Evolutionary conservation across 23 red algal species (phyloP).

Genomic region (Gracilaria domingensis): DNA sequence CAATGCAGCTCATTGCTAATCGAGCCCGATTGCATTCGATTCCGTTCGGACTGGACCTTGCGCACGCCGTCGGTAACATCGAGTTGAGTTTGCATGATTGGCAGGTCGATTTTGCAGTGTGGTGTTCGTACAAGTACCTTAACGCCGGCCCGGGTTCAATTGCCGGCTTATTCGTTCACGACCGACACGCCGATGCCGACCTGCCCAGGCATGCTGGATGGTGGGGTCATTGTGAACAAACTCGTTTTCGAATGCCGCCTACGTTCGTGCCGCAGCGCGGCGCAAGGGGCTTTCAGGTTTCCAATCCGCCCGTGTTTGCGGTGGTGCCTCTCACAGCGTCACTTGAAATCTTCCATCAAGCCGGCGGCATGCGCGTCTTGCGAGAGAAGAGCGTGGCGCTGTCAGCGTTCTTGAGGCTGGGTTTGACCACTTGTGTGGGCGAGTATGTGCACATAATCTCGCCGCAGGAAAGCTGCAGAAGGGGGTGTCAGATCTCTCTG

Average conservation of each 20-base stretch:
- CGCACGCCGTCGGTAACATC: constrained; percentile 98
- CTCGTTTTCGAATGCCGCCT: constrained; percentile 81
- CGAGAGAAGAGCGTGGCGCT: constrained; percentile 78
- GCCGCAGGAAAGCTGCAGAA: constrained; percentile 42
- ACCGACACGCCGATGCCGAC: constrained; percentile 57
- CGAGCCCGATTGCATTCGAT: constrained; percentile 34
- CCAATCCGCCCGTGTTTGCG: constrained; percentile 88
- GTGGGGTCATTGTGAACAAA: constrained; percentile 84
- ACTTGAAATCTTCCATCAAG: constrained; percentile 65
- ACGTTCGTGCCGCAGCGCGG: constrained; percentile 55
- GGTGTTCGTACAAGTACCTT: constrained; percentile 99
- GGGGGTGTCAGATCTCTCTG: constrained; percentile 86
- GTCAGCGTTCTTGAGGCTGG: constrained; percentile 70
- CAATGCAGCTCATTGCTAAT: constrained; percentile 71
- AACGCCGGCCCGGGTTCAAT: constrained; percentile 90
- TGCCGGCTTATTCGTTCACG: constrained; percentile 84
- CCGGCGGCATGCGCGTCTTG: constrained; percentile 71
- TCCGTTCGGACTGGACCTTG: constrained; percentile 89
- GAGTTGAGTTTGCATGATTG: constrained; percentile 88
- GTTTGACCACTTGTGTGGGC: constrained; percentile 34
- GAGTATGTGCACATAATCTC: constrained; percentile 70
- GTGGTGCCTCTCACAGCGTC: constrained; percentile 76
- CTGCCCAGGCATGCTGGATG: constrained; percentile 83
- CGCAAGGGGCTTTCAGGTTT: constrained; percentile 86
- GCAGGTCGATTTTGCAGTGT: constrained; percentile 91